Evolutionary conservation across 495 filamentous ascomycete genomes (phyloP), one percentile per base, ranked within the genome.

Genomic region (Pseudoneurospora amorphoporcata): DNA sequence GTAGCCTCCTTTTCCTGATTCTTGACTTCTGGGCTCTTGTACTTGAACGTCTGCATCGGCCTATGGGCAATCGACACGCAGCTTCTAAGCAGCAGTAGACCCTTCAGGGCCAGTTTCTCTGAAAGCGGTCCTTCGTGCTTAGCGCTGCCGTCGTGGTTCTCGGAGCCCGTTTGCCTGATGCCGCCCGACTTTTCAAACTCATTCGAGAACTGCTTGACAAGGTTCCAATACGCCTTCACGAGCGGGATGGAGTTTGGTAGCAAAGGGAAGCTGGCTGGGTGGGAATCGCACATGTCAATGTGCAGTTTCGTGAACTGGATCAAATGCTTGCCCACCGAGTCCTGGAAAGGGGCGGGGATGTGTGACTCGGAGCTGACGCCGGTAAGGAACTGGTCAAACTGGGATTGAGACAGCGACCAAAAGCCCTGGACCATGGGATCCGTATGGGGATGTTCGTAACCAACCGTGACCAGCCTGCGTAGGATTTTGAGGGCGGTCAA

Each of bases 241-340:
- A 99, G 87, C 14, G 87, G 82, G 5, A 95, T 82, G 39, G 92
- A 92, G 73, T 92, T 88, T 3, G 94, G 92, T 7, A 99, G 86
- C 14, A 92, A 81, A 0, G 90, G 90, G 81, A 97, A 98, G 38
- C 92, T 90, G 6, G 90, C 89, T 10, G 94, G 90, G 77, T 95
- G 93, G 12, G 81, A 79, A 69, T 85, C 85, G 5, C 90, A 88
- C 91, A 98, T 95, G 47, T 94, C 89, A 32, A 95, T 84, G 79
- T 98, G 94, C 9, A 98, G 84, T 81, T 99, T 98, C 12, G 95
- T 89, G 68, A 97, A 89, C 78, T 97, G 95, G 69, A 96, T 77
- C 8, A 96, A 82, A 73, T 98, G 95, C 76, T 94, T 94, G 74
- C 92, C 91, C n/a, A 96, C 81, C 39, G 90, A 74, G 35, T 83